A percentile compares a stretch with the other conserved stretches of the same genome.
phyloP scores from a whole-genome alignment of 768 basidiomycete genomes.

The Russula griseocarnosa region DNA sequence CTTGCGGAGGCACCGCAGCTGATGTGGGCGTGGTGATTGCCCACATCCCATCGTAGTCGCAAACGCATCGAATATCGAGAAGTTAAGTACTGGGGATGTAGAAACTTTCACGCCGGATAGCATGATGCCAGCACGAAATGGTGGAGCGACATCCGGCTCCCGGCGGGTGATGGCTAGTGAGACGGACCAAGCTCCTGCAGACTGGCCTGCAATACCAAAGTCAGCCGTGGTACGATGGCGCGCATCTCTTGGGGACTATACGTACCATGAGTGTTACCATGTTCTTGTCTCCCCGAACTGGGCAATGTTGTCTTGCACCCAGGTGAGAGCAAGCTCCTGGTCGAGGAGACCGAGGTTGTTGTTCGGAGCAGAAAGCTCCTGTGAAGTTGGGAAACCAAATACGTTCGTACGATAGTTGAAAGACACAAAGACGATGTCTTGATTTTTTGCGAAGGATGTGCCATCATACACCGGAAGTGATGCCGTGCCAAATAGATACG shows the following conservation, averaged over 20 bases:
- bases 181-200: slow-evolving; percentile 8
- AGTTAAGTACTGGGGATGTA: background rate
- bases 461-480: slow-evolving; percentile 19
- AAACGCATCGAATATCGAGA: background rate
- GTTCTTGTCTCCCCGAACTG: slow-evolving; percentile 34
- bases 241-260: slow-evolving; percentile 17
- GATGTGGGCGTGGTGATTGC: slow-evolving; percentile 26
- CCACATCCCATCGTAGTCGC: slow-evolving; percentile 25
- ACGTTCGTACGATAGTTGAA: slow-evolving; percentile 24
- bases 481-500: slow-evolving; percentile 3
- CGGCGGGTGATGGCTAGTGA: slow-evolving; percentile 15
- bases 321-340: too few species aligned
- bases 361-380: slow-evolving; percentile 1
- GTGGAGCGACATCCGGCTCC: background rate
- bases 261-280: slow-evolving; percentile 38
- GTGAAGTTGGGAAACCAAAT: slow-evolving; percentile 18
- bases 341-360: too few species aligned
- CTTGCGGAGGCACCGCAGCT: slow-evolving; percentile 30
- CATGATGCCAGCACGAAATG: slow-evolving; percentile 21
- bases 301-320: too few species aligned
- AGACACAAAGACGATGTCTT: slow-evolving; percentile 17
- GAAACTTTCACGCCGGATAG: slow-evolving; percentile 5
- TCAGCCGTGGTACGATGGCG: background rate
- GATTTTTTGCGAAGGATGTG: slow-evolving; percentile 20
- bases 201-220: slow-evolving; percentile 7